Conservation (phyloP, 2,329 filamentous ascomycete species). For the Calonectria crousiana region DNA sequence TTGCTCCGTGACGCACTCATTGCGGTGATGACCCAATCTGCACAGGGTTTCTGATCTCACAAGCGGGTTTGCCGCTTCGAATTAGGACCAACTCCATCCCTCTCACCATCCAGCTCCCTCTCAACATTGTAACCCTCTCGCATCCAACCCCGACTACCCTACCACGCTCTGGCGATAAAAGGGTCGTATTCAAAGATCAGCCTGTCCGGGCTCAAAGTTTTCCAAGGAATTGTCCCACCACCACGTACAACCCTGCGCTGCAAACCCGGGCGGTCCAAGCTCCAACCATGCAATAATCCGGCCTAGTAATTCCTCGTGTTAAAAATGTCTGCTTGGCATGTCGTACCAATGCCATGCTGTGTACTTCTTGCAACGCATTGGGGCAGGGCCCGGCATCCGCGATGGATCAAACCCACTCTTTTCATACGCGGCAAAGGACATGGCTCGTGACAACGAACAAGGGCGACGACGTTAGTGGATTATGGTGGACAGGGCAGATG, state of each 20-base stretch:
- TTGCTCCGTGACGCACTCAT: constrained; percentile 7
- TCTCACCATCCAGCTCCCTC: constrained; percentile 8
- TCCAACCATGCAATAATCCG: constrained; percentile 27
- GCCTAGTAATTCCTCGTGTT: constrained; percentile 37
- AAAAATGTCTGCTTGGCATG: constrained; percentile 28
- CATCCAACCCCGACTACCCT: constrained; percentile 14
- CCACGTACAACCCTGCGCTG: constrained; percentile 32
- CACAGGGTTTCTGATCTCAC: constrained; percentile 15
- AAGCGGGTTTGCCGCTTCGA: not conserved
- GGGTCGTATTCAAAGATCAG: constrained; percentile 33
- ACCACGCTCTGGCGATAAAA: constrained; percentile 28
- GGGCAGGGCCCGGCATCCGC: constrained; percentile 7
- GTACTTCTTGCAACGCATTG: not conserved
- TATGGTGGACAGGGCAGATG: constrained; percentile 17
- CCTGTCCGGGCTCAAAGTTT: constrained; percentile 21
- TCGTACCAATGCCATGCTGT: constrained; percentile 20
- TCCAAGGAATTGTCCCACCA: constrained; percentile 34
- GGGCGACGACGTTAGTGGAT: constrained; percentile 27
- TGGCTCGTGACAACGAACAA: constrained; percentile 22
- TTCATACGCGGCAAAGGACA: constrained; percentile 12
- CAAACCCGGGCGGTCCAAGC: constrained; percentile 27
- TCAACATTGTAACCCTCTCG: constrained; percentile 17
- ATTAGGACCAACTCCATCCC: constrained; percentile 1
- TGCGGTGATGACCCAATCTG: constrained; percentile 20
- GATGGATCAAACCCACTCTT: constrained; percentile 13